Evolutionary conservation across 768 basidiomycete species (phyloP).

Genomic region (Boletus subparvulus): DNA sequence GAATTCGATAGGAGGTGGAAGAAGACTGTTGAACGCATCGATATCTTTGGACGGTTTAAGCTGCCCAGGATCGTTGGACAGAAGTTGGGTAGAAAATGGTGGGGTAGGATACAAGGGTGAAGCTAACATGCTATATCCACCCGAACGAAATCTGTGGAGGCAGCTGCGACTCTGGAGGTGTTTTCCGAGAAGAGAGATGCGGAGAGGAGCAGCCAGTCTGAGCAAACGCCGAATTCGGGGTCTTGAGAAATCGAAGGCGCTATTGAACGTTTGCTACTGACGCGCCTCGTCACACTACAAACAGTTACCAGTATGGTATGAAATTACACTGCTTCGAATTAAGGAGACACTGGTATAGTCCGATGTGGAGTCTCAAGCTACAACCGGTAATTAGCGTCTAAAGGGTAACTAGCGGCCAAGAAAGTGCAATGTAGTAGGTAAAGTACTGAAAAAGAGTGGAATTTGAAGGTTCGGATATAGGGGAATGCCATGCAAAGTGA

Average conservation of each 20-base stretch:
- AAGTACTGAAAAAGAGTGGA: slow-evolving; percentile 9
- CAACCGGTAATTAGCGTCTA: not conserved
- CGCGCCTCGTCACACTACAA: slow-evolving; percentile 7
- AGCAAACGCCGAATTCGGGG: slow-evolving; percentile 5
- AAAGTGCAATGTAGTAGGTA: not conserved
- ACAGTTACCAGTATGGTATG: no score
- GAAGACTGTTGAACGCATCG: slow-evolving; percentile 74
- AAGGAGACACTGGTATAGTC: not conserved
- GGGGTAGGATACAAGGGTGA: slow-evolving; percentile 57
- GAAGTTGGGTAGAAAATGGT: slow-evolving; percentile 51
- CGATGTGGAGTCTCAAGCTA: not conserved
- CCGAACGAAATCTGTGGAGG: slow-evolving; percentile 4
- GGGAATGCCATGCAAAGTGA: not conserved
- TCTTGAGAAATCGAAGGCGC: slow-evolving; percentile 15
- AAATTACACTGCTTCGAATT: not conserved
- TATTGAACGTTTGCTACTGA: slow-evolving; percentile 29
- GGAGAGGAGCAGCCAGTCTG: slow-evolving; percentile 20
- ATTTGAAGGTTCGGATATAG: not conserved
- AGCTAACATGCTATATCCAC: slow-evolving; percentile 57
- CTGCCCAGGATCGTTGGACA: slow-evolving; percentile 51
- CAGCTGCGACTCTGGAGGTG: not conserved
- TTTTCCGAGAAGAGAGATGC: slow-evolving; percentile 6
- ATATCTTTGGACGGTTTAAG: slow-evolving; percentile 69
- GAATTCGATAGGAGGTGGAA: slow-evolving; percentile 80
- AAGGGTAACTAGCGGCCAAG: not conserved